Conservation (phyloP, 768 basidiomycete species). For the Pisolithus tinctorius region DNA sequence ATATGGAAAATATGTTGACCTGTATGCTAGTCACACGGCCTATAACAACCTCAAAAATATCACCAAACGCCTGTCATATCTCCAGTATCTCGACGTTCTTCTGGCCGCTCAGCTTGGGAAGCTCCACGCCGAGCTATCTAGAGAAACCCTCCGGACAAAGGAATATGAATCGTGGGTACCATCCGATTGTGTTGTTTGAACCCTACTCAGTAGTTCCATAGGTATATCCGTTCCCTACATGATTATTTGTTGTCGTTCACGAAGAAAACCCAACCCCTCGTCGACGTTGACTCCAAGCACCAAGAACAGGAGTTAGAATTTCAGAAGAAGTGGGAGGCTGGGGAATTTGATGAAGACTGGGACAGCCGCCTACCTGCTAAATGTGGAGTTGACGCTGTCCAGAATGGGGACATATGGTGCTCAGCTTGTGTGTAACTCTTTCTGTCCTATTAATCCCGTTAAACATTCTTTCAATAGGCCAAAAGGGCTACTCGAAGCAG, state of each 20-base stretch:
- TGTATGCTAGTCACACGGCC: conserved; percentile 81
- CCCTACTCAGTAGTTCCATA: conserved; percentile 24
- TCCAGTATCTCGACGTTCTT: conserved; percentile 90
- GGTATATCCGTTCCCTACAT: conserved; percentile 81
- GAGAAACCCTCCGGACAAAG: conserved; percentile 59
- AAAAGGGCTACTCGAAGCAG: conserved; percentile 92
- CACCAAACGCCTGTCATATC: conserved; percentile 77
- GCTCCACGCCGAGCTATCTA: conserved; percentile 64
- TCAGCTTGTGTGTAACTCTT: conserved; percentile 63
- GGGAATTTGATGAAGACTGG: conserved; percentile 69
- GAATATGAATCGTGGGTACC: conserved; percentile 70
- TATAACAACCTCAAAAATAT: conserved; percentile 89
- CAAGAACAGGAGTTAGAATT: conserved; percentile 64
- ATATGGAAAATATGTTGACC: conserved; percentile 91
- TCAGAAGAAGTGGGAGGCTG: conserved; percentile 70
- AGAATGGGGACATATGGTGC: conserved; percentile 82
- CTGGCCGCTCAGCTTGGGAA: conserved; percentile 52
- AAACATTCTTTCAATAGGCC: conserved; percentile 46
- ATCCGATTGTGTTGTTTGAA: conserved; percentile 2
- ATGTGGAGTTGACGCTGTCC: conserved; percentile 33
- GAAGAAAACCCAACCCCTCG: conserved; percentile 78
- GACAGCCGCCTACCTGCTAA: conserved; percentile 40
- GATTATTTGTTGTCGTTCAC: conserved; percentile 82
- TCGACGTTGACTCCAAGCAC: conserved; percentile 66
- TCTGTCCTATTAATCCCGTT: conserved; percentile 2